Evolutionary conservation across 306 rosid species (phyloP).

Genomic region (Echinosophora koreensis): DNA sequence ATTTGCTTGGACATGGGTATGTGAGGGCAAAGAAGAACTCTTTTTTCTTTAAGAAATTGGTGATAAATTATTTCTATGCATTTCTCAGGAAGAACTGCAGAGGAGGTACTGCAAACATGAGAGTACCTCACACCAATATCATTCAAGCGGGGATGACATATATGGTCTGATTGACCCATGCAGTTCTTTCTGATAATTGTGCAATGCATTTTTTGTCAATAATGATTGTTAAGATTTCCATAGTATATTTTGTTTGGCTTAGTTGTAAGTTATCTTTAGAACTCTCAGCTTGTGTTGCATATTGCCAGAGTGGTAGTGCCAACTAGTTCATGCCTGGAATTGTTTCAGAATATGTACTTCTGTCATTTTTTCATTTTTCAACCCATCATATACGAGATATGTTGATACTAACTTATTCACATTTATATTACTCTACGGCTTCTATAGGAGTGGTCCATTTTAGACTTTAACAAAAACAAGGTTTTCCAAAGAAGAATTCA

Average conservation of each 20-base stretch:
- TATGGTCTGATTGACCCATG: constrained; percentile 66
- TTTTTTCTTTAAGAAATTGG: constrained; percentile 80
- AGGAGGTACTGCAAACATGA: constrained; percentile 86
- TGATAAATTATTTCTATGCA: constrained; percentile 85
- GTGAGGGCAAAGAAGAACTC: constrained; percentile 95
- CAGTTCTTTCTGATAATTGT: constrained; percentile 12
- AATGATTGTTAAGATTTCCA: neutral
- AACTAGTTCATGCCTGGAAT: neutral
- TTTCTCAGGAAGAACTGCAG: constrained; percentile 91
- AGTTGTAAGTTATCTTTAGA: neutral
- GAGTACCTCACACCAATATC: constrained; percentile 93
- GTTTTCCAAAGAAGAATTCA: no score
- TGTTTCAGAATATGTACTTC: constrained; percentile 14
- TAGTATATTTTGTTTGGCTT: constrained; percentile 34
- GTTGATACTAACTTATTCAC: no score
- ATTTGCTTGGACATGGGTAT: constrained; percentile 86
- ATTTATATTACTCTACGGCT: no score
- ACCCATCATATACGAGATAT: neutral
- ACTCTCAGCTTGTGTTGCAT: constrained; percentile 2
- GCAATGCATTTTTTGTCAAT: neutral
- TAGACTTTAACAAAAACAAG: no score
- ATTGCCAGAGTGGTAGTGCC: neutral
- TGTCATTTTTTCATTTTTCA: constrained; percentile 1
- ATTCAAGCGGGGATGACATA: constrained; percentile 91
- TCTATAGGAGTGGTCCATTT: no score